These are phyloP conservation scores for Yamadazyma buinensis DNA, from an alignment of 1,139 yeast species.

Conservation along the genomic window DNA sequence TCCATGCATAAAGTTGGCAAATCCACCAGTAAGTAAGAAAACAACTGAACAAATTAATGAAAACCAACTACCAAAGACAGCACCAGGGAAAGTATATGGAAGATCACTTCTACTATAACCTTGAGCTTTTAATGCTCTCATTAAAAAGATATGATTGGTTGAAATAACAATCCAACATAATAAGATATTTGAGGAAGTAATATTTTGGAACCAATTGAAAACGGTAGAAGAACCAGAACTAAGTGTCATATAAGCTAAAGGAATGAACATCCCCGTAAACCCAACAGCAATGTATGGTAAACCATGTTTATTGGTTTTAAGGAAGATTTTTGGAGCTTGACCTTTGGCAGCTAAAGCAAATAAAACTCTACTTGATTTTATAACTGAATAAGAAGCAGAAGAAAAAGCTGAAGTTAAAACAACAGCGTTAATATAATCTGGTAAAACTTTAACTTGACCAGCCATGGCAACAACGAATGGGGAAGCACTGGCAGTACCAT, in stretches of 20 bases:
- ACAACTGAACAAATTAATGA: slow-evolving; percentile 30
- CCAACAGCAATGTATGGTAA: slow-evolving; percentile 38
- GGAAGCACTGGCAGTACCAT: slow-evolving; percentile 29
- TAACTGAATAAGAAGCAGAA: slow-evolving; percentile 50
- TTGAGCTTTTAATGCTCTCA: slow-evolving; percentile 35
- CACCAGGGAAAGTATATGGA: slow-evolving; percentile 24
- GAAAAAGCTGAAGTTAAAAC: slow-evolving; percentile 48
- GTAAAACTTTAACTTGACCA: slow-evolving; percentile 36
- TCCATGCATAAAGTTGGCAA: slow-evolving; percentile 32
- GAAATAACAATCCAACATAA: slow-evolving; percentile 40
- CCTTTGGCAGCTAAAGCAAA: slow-evolving; percentile 43
- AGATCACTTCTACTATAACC: slow-evolving; percentile 27
- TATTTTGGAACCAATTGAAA: slow-evolving; percentile 38
- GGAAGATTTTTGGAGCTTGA: slow-evolving; percentile 34
- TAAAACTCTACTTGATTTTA: slow-evolving; percentile 49
- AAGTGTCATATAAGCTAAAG: slow-evolving; percentile 48
- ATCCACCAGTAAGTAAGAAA: slow-evolving; percentile 39
- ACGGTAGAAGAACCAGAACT: slow-evolving; percentile 31
- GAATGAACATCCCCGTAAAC: slow-evolving; percentile 48
- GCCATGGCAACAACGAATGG: slow-evolving; percentile 41
- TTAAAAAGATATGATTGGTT: slow-evolving; percentile 30
- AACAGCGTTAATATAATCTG: slow-evolving; percentile 52
- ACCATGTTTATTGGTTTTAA: slow-evolving; percentile 29
- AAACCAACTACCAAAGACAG: slow-evolving; percentile 30
- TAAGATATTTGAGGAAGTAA: slow-evolving; percentile 36